Percentiles rank a stretch among this genome's conserved stretches.
phyloP scores from a whole-genome alignment of 2,329 filamentous ascomycete species.

The Aureobasidium sp. region DNA sequence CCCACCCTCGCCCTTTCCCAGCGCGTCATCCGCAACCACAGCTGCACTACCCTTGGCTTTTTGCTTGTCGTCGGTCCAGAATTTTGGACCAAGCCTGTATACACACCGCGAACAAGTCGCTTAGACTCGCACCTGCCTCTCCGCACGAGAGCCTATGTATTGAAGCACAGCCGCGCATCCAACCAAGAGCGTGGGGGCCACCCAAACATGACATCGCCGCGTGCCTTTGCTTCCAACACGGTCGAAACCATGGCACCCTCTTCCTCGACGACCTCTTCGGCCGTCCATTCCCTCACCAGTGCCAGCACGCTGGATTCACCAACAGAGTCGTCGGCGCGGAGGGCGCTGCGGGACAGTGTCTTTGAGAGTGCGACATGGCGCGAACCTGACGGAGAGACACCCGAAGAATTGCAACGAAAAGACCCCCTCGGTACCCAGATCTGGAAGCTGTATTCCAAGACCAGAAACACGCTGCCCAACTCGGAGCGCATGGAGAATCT shows the following conservation, averaged over 20 bases:
- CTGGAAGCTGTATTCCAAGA: conserved; percentile 88
- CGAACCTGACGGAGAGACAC: conserved; percentile 45
- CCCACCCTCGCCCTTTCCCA: background rate
- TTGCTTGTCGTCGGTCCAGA: background rate
- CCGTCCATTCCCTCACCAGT: conserved; percentile 36
- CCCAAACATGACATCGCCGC: conserved; percentile 7
- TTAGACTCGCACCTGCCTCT: background rate
- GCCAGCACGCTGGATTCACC: conserved; percentile 35
- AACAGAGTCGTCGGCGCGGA: conserved; percentile 37
- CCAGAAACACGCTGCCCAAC: conserved; percentile 82
- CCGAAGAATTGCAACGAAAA: conserved; percentile 78
- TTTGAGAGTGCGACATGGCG: conserved; percentile 59
- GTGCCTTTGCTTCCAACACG: background rate
- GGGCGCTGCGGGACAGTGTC: conserved; percentile 53
- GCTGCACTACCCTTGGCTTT: background rate
- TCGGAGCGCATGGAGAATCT: conserved; percentile 97
- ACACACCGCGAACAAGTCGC: background rate
- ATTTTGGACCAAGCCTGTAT: background rate
- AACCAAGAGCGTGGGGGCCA: conserved; percentile 5
- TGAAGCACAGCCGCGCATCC: background rate
- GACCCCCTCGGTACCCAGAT: conserved; percentile 88
- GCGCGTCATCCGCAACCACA: conserved; percentile 1
- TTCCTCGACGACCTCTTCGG: conserved; percentile 23
- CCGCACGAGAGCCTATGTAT: background rate
- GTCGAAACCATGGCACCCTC: background rate